These are phyloP conservation scores for Apodospora peruviana DNA, from an alignment of 495 filamentous ascomycete genomes.

Conservation along the genomic window DNA sequence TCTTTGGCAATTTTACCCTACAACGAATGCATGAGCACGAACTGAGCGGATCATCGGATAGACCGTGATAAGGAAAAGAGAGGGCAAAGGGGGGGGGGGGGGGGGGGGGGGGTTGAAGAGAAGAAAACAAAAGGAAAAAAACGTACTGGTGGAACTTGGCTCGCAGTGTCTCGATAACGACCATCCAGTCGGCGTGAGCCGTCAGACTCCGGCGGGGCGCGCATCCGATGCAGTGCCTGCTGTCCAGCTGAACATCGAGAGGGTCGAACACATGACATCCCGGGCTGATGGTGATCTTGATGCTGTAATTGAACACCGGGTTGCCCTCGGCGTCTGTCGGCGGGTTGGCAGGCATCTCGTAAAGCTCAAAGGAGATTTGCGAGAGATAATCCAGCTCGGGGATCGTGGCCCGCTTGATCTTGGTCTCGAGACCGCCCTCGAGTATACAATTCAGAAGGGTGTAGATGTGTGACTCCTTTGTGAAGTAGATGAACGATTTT, in stretches of 20 bases:
- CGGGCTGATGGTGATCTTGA: slow-evolving; percentile 90
- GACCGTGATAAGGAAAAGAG: neutral
- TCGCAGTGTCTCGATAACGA: slow-evolving; percentile 86
- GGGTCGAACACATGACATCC: slow-evolving; percentile 95
- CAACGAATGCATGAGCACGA: neutral
- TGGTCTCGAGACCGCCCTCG: slow-evolving; percentile 91
- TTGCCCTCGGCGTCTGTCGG: slow-evolving; percentile 33
- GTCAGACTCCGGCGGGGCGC: slow-evolving; percentile 84
- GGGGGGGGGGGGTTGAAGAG: slow-evolving; percentile 2
- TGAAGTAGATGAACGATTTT: slow-evolving; percentile 97
- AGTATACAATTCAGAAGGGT: slow-evolving; percentile 96
- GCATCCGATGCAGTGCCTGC: slow-evolving; percentile 89
- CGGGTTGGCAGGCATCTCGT: slow-evolving; percentile 79
- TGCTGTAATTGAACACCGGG: slow-evolving; percentile 78
- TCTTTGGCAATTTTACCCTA: slow-evolving; percentile 90
- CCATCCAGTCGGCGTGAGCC: slow-evolving; percentile 90
- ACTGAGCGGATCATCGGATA: neutral
- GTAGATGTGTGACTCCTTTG: slow-evolving; percentile 98
- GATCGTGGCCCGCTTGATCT: slow-evolving; percentile 82
- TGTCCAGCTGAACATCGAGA: slow-evolving; percentile 91
- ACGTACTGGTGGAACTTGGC: slow-evolving; percentile 91
- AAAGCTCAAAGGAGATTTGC: slow-evolving; percentile 95
- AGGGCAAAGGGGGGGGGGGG: neutral
- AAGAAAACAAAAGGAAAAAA: neutral
- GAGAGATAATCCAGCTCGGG: slow-evolving; percentile 97